Evolutionary conservation across 768 basidiomycete species (phyloP), one percentile per base, ranked within the genome.

Genomic region (Jaapia argillacea): DNA sequence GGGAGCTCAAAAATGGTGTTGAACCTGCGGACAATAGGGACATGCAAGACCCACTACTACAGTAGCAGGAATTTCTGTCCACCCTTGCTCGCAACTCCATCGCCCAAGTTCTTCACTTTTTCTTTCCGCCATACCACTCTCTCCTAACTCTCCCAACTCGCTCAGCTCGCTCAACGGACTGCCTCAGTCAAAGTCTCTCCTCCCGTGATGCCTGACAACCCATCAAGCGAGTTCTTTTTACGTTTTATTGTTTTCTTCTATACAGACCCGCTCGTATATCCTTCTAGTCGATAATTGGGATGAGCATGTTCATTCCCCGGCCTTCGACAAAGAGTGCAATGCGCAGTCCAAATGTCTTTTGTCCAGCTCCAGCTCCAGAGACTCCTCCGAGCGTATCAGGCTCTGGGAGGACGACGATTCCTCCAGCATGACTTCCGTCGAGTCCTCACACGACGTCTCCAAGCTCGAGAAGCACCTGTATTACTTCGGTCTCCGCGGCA

Each of bases 391-490:
- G 20, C 13, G 21, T 38, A 22, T 7, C 37, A n/a, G n/a, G n/a
- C 20, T 38, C 7, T 38, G 37, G 37, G 12, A 7, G 10, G 22
- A 24, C 41, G 33, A 24, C 27, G 42, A 45, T 23, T 16, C 21
- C 44, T 45, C 48, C n/a, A 43, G 41, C 26, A 21, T 24, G 12
- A 42, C 46, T 33, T 22, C 36, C 14, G 45, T 27, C 18, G 46
- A 48, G 7, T 24, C 36, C 42, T 36, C 41, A n/a, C 31, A 54
- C 43, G 47, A 40, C 22, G 45, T 53, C 26, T 36, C 52, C 14
- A 53, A 48, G 44, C n/a, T 53, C 40, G 54, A 56, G 46, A 44
- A 45, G 4, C 20, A 45, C 31, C 51, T 55, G 26, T 55, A 55
- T 43, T 55, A 55, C 33, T 28, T 39, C 27, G 54, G 54, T 28